phyloP scores from a whole-genome alignment of 2,329 filamentous ascomycete species.

The Orbilia ellipsospora region DNA sequence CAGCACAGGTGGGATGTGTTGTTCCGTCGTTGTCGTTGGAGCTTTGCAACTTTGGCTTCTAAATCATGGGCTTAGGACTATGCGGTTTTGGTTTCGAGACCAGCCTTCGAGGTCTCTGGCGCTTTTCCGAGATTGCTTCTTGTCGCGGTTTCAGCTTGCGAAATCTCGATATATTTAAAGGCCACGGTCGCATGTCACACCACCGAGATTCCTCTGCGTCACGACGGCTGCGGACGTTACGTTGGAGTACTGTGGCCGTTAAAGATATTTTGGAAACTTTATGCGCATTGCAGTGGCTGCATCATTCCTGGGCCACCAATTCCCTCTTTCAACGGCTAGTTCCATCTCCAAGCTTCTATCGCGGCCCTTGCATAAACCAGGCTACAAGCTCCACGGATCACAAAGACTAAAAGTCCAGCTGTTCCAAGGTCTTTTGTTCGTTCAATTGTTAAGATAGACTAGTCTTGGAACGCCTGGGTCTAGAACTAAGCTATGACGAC shows the following conservation, averaged over 20 bases:
- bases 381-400: slow-evolving; percentile 13
- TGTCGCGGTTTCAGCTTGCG: slow-evolving; percentile 1
- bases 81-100: no score
- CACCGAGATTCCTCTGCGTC: no score
- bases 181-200: slow-evolving; percentile 19
- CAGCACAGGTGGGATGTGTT: neutral
- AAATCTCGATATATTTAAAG: slow-evolving; percentile 2
- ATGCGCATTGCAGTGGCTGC: no score
- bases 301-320: no score
- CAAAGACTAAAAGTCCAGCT: neutral
- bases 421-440: neutral
- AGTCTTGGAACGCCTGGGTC: neutral
- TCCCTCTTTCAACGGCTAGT: no score
- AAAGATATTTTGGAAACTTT: neutral
- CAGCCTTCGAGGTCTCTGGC: neutral
- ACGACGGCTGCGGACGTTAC: neutral
- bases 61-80: no score
- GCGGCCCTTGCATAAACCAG: slow-evolving; percentile 17
- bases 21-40: neutral
- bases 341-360: neutral
- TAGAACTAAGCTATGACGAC: neutral
- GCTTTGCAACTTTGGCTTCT: no score
- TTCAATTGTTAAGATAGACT: no score
- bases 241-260: neutral
- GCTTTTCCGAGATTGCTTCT: neutral